Evolutionary conservation across 148 eudicot species (phyloP).

Genomic region (Chenopodium album): DNA sequence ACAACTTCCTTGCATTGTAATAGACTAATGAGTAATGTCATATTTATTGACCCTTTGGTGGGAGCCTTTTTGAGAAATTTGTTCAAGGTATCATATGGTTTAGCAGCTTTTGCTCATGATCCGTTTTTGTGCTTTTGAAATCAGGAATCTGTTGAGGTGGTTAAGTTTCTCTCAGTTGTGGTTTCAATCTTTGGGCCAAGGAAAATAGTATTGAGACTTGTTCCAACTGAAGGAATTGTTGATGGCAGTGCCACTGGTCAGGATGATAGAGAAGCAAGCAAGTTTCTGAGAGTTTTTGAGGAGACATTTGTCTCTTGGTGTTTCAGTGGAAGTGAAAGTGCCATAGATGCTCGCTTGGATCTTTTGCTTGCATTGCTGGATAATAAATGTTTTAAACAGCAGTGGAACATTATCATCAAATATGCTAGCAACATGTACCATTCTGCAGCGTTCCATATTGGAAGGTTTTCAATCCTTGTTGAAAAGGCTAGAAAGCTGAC

Average conservation of each 20-base stretch:
- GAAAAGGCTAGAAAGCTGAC: constrained; percentile 56
- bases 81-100: not conserved
- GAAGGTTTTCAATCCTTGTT: constrained; percentile 53
- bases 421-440: constrained; percentile 39
- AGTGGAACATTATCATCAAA: constrained; percentile 66
- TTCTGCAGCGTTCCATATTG: constrained; percentile 26
- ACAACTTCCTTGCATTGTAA: not conserved
- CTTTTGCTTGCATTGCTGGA: constrained; percentile 77
- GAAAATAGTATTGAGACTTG: constrained; percentile 42
- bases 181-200: constrained; percentile 74
- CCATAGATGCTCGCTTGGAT: constrained; percentile 58
- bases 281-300: constrained; percentile 62
- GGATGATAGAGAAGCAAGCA: constrained; percentile 32
- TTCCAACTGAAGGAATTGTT: constrained; percentile 24
- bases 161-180: constrained; percentile 49
- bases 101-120: constrained; percentile 13
- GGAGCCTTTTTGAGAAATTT: not conserved
- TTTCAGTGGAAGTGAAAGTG: constrained; percentile 47
- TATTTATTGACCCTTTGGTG: not conserved
- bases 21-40: constrained; percentile 3
- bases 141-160: constrained; percentile 72
- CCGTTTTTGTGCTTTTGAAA: constrained; percentile 18
- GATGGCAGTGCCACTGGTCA: constrained; percentile 22
- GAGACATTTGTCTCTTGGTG: constrained; percentile 78
- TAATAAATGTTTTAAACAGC: constrained; percentile 61